Evolutionary conservation across 306 rosid species (phyloP).

Genomic region (Citrullus amarus): DNA sequence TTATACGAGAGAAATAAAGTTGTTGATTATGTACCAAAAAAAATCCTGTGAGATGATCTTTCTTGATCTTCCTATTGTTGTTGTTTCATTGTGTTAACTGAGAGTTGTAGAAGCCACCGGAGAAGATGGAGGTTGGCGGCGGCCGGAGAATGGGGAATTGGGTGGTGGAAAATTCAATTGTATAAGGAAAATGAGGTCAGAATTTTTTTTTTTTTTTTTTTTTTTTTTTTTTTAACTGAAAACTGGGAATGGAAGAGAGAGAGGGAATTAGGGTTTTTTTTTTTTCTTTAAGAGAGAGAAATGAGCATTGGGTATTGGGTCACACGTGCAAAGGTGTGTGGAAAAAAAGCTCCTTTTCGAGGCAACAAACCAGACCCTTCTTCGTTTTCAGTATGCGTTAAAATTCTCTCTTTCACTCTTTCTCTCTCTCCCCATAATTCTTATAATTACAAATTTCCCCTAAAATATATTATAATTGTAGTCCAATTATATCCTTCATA

Average conservation of each 20-base stretch:
- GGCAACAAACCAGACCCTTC: constrained; percentile 55
- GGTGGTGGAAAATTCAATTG: not conserved
- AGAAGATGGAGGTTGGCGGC: not conserved
- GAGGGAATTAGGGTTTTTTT: constrained; percentile 29
- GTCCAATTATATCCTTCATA: too few species aligned
- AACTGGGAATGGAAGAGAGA: not conserved
- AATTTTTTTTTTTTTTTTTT: not conserved
- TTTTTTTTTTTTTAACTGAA: not conserved
- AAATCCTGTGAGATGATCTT: not conserved
- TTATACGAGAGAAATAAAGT: too few species aligned
- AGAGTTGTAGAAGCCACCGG: not conserved
- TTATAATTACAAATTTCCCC: too few species aligned
- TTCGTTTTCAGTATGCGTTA: not conserved
- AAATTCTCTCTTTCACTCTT: not conserved
- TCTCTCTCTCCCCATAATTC: not conserved
- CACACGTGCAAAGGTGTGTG: constrained; percentile 81
- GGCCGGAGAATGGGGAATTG: not conserved
- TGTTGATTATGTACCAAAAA: too few species aligned
- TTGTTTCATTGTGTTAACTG: not conserved
- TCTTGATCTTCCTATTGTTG: not conserved
- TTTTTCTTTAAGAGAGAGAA: not conserved
- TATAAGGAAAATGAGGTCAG: not conserved
- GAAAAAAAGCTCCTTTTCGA: constrained; percentile 60
- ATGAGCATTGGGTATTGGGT: constrained; percentile 62
- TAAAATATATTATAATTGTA: too few species aligned